These are phyloP conservation scores for Fusarium sp. DNA, from an alignment of 2,329 filamentous ascomycete species.

Conservation along the genomic window DNA sequence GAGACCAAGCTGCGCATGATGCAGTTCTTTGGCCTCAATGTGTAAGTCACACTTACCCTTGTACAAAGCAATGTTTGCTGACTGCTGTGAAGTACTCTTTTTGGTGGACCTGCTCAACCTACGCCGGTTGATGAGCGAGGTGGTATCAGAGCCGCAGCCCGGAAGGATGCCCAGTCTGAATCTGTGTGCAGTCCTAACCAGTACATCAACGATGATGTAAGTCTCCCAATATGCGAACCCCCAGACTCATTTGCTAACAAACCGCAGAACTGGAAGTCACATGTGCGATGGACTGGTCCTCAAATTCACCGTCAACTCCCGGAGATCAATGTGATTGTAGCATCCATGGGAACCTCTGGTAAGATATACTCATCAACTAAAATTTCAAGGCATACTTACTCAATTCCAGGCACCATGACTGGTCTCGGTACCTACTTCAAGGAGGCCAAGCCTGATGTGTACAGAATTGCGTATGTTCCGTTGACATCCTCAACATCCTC, in stretches of 20 bases:
- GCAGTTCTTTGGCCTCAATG: conserved; percentile 50
- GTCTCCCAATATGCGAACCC: not conserved
- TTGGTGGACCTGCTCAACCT: conserved; percentile 51
- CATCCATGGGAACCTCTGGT: conserved; percentile 64
- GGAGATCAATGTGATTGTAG: conserved; percentile 65
- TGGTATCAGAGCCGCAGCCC: conserved; percentile 47
- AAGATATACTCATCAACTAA: not conserved
- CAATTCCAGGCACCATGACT: conserved; percentile 56
- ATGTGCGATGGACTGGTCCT: conserved; percentile 68
- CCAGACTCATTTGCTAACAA: conserved; percentile 1
- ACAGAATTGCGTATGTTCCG: conserved; percentile 47
- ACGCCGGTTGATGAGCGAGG: conserved; percentile 49
- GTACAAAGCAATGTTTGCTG: not conserved
- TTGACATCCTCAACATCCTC: rapidly evolving
- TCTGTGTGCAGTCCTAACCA: conserved; percentile 49
- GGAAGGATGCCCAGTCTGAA: conserved; percentile 46
- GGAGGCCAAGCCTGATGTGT: conserved; percentile 60
- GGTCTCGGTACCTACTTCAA: conserved; percentile 64
- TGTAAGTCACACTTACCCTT: conserved; percentile 39
- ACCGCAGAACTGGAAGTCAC: conserved; percentile 62
- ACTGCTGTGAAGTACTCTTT: conserved; percentile 43
- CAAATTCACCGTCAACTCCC: conserved; percentile 68
- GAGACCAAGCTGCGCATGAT: conserved; percentile 49
- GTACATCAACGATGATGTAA: conserved; percentile 50
- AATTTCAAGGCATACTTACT: not conserved